These are phyloP conservation scores for Pezicula radicicola DNA, from an alignment of 2,329 filamentous ascomycete species.

Conservation along the genomic window DNA sequence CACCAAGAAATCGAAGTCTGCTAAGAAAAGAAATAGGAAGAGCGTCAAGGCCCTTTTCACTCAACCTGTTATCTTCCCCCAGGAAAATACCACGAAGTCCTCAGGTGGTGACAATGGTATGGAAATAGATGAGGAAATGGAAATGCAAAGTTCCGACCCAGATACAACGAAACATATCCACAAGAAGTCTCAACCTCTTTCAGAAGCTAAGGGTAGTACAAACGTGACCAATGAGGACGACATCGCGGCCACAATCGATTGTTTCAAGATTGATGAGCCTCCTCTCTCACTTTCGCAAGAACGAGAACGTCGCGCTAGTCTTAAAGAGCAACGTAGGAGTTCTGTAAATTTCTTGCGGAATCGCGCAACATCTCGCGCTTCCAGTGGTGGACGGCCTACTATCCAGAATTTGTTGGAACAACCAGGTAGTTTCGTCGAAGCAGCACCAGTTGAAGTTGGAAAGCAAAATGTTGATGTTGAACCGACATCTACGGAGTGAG, in stretches of 20 bases:
- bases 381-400: not conserved
- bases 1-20: no score
- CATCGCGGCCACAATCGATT: not conserved
- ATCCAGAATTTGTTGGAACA: not conserved
- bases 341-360: slow-evolving; percentile 3
- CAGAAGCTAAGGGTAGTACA: not conserved
- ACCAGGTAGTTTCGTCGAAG: no score
- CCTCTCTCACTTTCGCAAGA: not conserved
- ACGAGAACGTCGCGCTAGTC: not conserved
- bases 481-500: no score
- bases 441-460: no score
- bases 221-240: not conserved
- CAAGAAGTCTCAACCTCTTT: not conserved
- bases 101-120: no score
- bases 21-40: no score
- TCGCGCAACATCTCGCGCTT: slow-evolving; percentile 2
- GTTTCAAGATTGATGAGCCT: not conserved
- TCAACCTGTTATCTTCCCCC: no score
- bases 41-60: no score
- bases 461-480: no score
- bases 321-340: slow-evolving; percentile 3
- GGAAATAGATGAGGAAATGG: no score
- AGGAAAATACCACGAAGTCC: no score
- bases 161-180: not conserved
- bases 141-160: no score